Evolutionary conservation across 2,329 filamentous ascomycete species (phyloP).

Genomic region (Epichloe amarillans): DNA sequence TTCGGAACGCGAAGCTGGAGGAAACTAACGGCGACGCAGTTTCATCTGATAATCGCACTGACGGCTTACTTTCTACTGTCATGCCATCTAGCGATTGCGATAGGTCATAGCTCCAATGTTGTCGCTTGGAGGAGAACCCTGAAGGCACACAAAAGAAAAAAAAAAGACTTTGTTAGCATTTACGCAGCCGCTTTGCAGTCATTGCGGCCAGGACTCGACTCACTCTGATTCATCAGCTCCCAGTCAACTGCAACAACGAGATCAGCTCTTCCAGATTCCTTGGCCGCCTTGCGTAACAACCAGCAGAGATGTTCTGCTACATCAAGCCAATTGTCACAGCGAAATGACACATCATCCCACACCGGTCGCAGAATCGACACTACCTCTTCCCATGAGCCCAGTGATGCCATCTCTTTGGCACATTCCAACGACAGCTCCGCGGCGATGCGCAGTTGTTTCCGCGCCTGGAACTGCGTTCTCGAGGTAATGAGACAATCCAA

Average conservation of each 20-base stretch:
- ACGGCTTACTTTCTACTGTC: conserved; percentile 28
- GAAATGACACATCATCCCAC: conserved; percentile 44
- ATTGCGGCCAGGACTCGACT: conserved; percentile 14
- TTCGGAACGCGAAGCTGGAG: conserved; percentile 43
- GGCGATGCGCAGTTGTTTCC: conserved; percentile 37
- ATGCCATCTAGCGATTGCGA: conserved; percentile 41
- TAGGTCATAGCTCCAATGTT: conserved; percentile 50
- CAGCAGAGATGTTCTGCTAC: conserved; percentile 48
- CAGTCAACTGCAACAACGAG: conserved; percentile 50
- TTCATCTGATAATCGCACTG: conserved; percentile 37
- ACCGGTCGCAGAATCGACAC: conserved; percentile 40
- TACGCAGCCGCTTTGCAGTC: too few relatives aligned
- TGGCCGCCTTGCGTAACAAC: conserved; percentile 45
- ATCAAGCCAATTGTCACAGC: conserved; percentile 45
- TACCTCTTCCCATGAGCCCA: conserved; percentile 39
- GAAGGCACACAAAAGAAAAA: background rate
- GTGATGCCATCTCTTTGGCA: conserved; percentile 39
- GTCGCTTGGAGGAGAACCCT: conserved; percentile 42
- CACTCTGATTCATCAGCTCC: conserved; percentile 48
- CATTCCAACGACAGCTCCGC: conserved; percentile 45
- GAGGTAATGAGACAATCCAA: conserved; percentile 38
- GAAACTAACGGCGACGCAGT: conserved; percentile 39
- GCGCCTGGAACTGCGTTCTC: conserved; percentile 38
- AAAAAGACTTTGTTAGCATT: too few relatives aligned
- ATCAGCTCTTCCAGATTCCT: conserved; percentile 35